Evolutionary conservation across 805 yeast species (phyloP), one percentile per base, ranked within the genome.

Genomic region (Hemisphaericaspora nanyangensis): DNA sequence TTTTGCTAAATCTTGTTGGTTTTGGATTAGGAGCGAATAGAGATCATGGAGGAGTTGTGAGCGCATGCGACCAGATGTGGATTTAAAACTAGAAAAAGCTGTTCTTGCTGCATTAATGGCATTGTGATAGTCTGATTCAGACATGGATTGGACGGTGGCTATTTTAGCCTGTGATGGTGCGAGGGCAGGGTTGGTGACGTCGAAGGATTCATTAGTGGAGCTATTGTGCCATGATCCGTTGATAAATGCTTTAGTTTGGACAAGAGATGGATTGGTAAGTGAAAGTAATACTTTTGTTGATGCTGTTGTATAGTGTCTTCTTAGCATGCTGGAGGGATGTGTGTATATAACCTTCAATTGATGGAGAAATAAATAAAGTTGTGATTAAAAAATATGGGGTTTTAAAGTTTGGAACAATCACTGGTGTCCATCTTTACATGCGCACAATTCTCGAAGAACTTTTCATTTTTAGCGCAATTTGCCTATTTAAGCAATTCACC

Each of bases 121-220:
- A 17, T 54, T 54, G 31, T 63, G 58, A 38, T 68, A 74, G 34
- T 77, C 83, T 4, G 66, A 55, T 8, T 59, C 55, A 8, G 72
- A 60, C 48, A 73, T 63, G 25, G 83, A 79, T 7, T 85, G 76
- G 2, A 84, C 83, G 3, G 67, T 61, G 5, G 79, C 74, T 17
- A 68, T 43, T 12, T 67, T 62, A 15, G 71, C 71, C 17, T 66
- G 71, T 7, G 45, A 42, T 4, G 62, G 61, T 35, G 40, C 43
- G 18, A 74, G 70, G 0, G 95, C 95, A 4, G 97, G 97, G 57
- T 91, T 87, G 11, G 61, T 58, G 13, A 90, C 95, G 3, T 70
- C 63, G 57, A 88, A 89, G 3, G 71, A 59, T 13, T 67, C 64
- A 6, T 66, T 56, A 11, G 69, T 58, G 11, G 58, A 43, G 5